Evolutionary conservation across 345 rosid species (phyloP), one percentile per base, ranked within the genome.

Genomic region (Murraya koenigii): DNA sequence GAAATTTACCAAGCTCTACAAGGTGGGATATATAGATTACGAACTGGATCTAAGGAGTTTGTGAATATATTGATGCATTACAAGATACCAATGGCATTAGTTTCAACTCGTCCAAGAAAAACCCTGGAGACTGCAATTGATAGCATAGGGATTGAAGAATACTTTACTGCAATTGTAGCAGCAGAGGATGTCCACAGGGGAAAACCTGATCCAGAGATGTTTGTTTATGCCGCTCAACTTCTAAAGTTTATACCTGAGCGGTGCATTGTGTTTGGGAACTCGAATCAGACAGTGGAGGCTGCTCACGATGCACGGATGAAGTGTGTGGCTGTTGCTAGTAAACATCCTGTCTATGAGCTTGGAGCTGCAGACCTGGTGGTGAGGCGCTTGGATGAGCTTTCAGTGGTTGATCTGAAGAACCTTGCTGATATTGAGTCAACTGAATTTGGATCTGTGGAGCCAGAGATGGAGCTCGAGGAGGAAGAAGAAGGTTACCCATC

Each of bases 161-260:
- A 80, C 84, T 94, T 96, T 85, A 91, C 77, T 54, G 98, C 85
- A 32, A 83, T 89, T 38, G 90, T 92, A n/a, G 90, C 98, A 0
- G 93, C 98, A 3, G 99, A 94, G 83, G 99, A 96, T 80, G 97
- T 91, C 69, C 74, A 89, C 74, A 83, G 99, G 80, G 99, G 98
- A 56, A 96, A 90, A 80, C 98, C 99, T 0, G 99, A 96, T 79
- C 97, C 99, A 0, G 99, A 96, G 88, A 96, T 94, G 99, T 94
- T 89, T 35, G 60, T 84, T 4, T 92, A 92, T 4, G 98, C 98
- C 4, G 91, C 98, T 23, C 97, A 96, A 87, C 93, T 92, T 75
- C 90, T 96, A 55, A 85, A 92, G 33, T 90, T 94, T 65, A 92
- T 92, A 78, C 95, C 99, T 0, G 98, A 96, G 72, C 90, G 99